These are phyloP conservation scores for Lactifluus piperatus DNA, from an alignment of 768 basidiomycete species.

Conservation along the genomic window DNA sequence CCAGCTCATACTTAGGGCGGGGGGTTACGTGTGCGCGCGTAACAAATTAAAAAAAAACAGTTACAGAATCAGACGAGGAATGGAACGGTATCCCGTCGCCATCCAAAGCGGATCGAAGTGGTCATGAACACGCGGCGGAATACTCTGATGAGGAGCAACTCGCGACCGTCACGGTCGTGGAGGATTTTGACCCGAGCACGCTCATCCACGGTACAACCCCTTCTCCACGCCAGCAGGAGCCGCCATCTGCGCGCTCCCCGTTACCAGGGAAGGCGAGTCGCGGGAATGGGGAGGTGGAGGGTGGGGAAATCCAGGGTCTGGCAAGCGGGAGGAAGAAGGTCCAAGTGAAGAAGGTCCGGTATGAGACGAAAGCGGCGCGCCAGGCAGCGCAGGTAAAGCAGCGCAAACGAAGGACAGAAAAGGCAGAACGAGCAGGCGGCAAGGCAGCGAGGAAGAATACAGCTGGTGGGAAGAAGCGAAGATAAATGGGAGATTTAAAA, in stretches of 20 bases:
- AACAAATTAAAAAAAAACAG: background rate
- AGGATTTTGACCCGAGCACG: conserved; percentile 77
- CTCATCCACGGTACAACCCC: conserved; percentile 38
- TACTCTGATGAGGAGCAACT: conserved; percentile 79
- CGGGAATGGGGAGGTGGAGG: background rate
- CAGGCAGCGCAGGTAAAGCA: conserved; percentile 56
- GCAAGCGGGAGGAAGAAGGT: conserved; percentile 8
- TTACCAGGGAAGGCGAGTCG: conserved; percentile 21
- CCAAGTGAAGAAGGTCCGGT: conserved; percentile 37
- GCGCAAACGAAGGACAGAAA: conserved; percentile 53
- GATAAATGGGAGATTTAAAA: too few relatives aligned
- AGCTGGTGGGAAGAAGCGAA: conserved; percentile 17
- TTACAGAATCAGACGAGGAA: conserved; percentile 35
- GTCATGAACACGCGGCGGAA: conserved; percentile 48
- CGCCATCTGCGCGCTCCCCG: conserved; percentile 17
- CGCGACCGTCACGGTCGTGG: conserved; percentile 85
- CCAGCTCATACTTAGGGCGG: conserved; percentile 13
- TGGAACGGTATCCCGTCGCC: conserved; percentile 38
- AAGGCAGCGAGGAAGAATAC: conserved; percentile 42
- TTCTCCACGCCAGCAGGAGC: too few relatives aligned
- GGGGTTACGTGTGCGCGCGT: background rate
- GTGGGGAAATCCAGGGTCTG: background rate
- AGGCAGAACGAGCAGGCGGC: conserved; percentile 64
- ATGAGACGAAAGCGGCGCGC: conserved; percentile 64
- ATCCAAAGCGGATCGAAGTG: conserved; percentile 21